These are phyloP conservation scores for Reticulascus tulasneorum DNA, from an alignment of 2,329 filamentous ascomycete species.

Conservation along the genomic window DNA sequence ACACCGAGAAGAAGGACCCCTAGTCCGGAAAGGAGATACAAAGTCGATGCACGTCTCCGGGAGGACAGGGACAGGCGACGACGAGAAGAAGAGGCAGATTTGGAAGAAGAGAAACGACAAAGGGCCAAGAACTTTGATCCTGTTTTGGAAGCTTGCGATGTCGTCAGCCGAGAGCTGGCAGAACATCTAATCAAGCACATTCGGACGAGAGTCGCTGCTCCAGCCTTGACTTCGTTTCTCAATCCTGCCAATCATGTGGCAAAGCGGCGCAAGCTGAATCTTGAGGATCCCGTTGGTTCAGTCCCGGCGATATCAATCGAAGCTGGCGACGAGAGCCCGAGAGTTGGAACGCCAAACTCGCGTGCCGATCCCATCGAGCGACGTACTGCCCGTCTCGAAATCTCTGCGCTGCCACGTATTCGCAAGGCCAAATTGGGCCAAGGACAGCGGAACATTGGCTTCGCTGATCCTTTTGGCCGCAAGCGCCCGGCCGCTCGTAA, in stretches of 20 bases:
- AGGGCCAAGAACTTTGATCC: constrained; percentile 86
- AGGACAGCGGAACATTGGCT: constrained; percentile 55
- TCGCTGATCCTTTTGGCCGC: constrained; percentile 64
- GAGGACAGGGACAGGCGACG: constrained; percentile 63
- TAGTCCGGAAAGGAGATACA: constrained; percentile 27
- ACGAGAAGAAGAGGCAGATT: constrained; percentile 73
- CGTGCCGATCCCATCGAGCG: constrained; percentile 59
- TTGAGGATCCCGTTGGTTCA: constrained; percentile 24
- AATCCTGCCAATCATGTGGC: constrained; percentile 75
- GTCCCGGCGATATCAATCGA: constrained; percentile 49
- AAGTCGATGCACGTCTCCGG: constrained; percentile 48
- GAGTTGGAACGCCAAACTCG: constrained; percentile 62
- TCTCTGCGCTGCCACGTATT: constrained; percentile 69
- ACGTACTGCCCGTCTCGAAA: constrained; percentile 52
- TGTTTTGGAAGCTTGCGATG: constrained; percentile 75
- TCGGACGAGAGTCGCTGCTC: constrained; percentile 79
- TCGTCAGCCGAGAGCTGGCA: constrained; percentile 74
- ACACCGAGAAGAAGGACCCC: constrained; percentile 28
- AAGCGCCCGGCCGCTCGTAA: constrained; percentile 56
- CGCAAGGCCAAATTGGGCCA: constrained; percentile 61
- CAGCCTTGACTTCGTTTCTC: constrained; percentile 74
- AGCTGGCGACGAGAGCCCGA: constrained; percentile 58
- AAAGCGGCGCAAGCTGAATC: constrained; percentile 74
- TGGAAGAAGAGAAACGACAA: constrained; percentile 87
- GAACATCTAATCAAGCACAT: constrained; percentile 88